A percentile compares a stretch with the other conserved stretches of the same genome.
phyloP scores from a whole-genome alignment of 805 yeast genomes.

The Candida namnaoensis region DNA sequence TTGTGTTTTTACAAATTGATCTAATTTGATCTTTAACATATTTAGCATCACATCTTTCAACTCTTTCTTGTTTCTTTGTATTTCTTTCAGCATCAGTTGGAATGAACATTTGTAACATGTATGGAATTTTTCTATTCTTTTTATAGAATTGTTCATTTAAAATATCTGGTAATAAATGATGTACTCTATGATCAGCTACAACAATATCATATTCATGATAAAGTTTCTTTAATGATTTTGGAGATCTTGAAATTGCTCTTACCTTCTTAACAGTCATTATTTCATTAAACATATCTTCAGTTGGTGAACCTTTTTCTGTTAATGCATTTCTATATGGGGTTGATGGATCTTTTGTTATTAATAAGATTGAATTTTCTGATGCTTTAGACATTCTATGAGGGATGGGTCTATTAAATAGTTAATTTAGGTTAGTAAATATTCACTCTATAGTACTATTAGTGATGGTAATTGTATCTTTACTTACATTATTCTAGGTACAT shows the following conservation, averaged over 20 bases:
- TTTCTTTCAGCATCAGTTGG: conserved; percentile 17
- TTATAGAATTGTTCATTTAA: conserved; percentile 55
- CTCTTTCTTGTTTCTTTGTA: conserved; percentile 33
- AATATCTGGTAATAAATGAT: conserved; percentile 46
- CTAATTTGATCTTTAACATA: conserved; percentile 58
- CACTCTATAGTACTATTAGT: too few relatives aligned
- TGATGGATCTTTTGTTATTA: conserved; percentile 72
- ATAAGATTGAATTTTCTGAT: conserved; percentile 40
- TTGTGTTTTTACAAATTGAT: conserved; percentile 55
- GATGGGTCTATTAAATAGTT: conserved; percentile 28
- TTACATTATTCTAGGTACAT: conserved; percentile 43
- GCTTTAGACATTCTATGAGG: conserved; percentile 40
- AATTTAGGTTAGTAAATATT: too few relatives aligned
- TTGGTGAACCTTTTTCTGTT: conserved; percentile 37
- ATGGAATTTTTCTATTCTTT: conserved; percentile 60
- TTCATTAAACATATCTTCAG: conserved; percentile 54
- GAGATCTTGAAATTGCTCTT: conserved; percentile 34
- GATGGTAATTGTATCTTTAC: background rate
- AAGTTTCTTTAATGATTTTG: conserved; percentile 36
- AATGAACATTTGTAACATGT: conserved; percentile 49
- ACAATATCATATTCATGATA: conserved; percentile 59
- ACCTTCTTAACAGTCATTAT: conserved; percentile 53
- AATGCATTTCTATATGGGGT: conserved; percentile 43
- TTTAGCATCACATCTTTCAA: conserved; percentile 55
- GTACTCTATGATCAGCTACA: conserved; percentile 62